Conservation (phyloP, 2,329 filamentous ascomycete species). For the Allantophomopsis lycopodina region DNA sequence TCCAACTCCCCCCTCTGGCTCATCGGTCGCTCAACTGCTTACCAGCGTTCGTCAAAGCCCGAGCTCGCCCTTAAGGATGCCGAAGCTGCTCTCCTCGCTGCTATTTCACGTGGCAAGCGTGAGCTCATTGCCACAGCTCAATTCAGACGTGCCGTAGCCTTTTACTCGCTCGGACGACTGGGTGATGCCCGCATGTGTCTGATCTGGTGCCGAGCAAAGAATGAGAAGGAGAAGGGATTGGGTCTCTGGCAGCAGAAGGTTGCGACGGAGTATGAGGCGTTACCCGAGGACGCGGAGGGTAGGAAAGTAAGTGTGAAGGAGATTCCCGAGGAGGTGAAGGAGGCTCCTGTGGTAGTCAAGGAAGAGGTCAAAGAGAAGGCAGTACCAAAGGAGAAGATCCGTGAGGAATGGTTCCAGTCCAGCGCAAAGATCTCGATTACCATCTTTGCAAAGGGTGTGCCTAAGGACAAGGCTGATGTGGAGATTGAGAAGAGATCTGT, state of each 20-base stretch:
- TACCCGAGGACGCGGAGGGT: constrained; percentile 33
- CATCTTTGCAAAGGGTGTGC: constrained; percentile 50
- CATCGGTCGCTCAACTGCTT: constrained; percentile 67
- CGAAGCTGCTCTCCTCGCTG: constrained; percentile 48
- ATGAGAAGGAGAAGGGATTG: constrained; percentile 34
- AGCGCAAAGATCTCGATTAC: constrained; percentile 45
- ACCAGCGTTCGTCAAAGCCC: constrained; percentile 48
- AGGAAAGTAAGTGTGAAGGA: constrained; percentile 32
- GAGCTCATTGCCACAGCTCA: constrained; percentile 71
- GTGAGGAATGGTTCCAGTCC: constrained; percentile 58
- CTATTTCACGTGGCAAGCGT: constrained; percentile 55
- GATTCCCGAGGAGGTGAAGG: constrained; percentile 30
- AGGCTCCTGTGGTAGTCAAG: constrained; percentile 12
- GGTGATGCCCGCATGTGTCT: constrained; percentile 67
- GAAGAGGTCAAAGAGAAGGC: constrained; percentile 3
- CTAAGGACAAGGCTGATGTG: constrained; percentile 37
- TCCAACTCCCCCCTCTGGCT: constrained; percentile 69
- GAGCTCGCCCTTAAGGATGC: constrained; percentile 56
- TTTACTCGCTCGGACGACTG: constrained; percentile 56
- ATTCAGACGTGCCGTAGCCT: constrained; percentile 61
- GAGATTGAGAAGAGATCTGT: background rate
- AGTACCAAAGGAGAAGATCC: constrained; percentile 38
- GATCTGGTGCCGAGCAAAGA: constrained; percentile 36
- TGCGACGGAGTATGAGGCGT: constrained; percentile 30
- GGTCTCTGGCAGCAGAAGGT: constrained; percentile 46